Conservation (phyloP, 2,329 filamentous ascomycete species). For the Corynespora cassiicola region DNA sequence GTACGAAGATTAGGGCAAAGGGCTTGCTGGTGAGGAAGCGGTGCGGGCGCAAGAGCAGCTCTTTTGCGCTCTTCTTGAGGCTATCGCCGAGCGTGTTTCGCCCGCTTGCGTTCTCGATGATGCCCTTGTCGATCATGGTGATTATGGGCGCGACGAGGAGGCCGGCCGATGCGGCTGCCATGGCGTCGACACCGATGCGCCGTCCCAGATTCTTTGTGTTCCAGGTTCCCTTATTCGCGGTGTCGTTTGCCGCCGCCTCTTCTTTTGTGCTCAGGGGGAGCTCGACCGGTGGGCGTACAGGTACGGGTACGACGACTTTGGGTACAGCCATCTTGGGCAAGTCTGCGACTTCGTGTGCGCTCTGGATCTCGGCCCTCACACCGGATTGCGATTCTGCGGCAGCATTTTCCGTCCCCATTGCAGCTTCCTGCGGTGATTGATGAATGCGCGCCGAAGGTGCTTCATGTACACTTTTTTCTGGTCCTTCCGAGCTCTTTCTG, state of each 20-base stretch:
- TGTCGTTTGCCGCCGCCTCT: too few relatives aligned
- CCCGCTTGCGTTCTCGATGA: slow-evolving; percentile 83
- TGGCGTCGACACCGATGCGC: slow-evolving; percentile 71
- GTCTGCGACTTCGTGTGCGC: slow-evolving; percentile 5
- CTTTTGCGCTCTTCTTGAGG: slow-evolving; percentile 63
- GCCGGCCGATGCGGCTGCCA: slow-evolving; percentile 74
- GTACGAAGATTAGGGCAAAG: slow-evolving; percentile 67
- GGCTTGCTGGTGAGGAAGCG: slow-evolving; percentile 68
- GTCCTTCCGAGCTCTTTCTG: too few relatives aligned
- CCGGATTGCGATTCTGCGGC: too few relatives aligned
- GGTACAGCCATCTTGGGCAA: slow-evolving; percentile 8
- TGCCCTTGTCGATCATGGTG: slow-evolving; percentile 81
- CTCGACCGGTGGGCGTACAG: too few relatives aligned
- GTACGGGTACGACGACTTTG: too few relatives aligned
- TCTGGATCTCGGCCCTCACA: slow-evolving; percentile 8
- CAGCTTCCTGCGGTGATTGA: slow-evolving; percentile 35
- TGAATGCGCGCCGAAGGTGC: slow-evolving; percentile 32
- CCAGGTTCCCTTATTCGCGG: slow-evolving; percentile 55
- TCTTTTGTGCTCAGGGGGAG: neutral
- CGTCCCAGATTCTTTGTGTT: slow-evolving; percentile 76
- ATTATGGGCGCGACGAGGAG: slow-evolving; percentile 82
- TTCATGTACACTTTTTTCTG: slow-evolving; percentile 28
- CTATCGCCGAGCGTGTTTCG: slow-evolving; percentile 66
- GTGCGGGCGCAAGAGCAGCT: slow-evolving; percentile 67
- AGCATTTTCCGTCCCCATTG: slow-evolving; percentile 39